Evolutionary conservation across 805 yeast genomes (phyloP).

Genomic region (Starmerella khaoyaiensis): DNA sequence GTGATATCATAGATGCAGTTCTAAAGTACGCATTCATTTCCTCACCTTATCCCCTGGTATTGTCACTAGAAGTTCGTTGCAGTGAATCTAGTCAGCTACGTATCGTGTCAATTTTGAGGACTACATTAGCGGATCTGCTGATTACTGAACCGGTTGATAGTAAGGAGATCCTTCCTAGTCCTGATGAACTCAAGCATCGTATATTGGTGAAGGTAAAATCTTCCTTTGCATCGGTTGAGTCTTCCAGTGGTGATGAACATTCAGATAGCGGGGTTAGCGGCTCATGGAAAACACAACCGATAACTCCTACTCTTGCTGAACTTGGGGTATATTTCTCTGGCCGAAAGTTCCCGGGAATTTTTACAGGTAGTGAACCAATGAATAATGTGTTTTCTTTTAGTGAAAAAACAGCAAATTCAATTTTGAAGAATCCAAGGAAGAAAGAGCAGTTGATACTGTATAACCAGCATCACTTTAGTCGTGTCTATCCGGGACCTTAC

Average conservation of each 20-base stretch:
- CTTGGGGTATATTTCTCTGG: slow-evolving; percentile 69
- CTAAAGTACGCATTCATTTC: slow-evolving; percentile 80
- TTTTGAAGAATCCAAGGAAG: slow-evolving; percentile 51
- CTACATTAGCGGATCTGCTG: slow-evolving; percentile 47
- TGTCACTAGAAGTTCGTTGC: slow-evolving; percentile 81
- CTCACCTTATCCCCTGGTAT: slow-evolving; percentile 70
- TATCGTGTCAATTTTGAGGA: slow-evolving; percentile 41
- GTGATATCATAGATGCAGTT: slow-evolving; percentile 57
- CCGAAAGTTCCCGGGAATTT: slow-evolving; percentile 62
- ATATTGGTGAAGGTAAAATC: slow-evolving; percentile 65
- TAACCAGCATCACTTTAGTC: slow-evolving; percentile 58
- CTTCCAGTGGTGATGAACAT: slow-evolving; percentile 7
- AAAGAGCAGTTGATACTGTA: slow-evolving; percentile 51
- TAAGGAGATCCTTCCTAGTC: slow-evolving; percentile 47
- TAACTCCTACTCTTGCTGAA: slow-evolving; percentile 34
- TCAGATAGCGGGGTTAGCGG: slow-evolving; percentile 29
- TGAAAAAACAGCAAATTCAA: slow-evolving; percentile 51
- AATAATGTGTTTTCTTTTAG: slow-evolving; percentile 81
- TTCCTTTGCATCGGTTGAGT: not conserved
- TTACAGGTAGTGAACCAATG: slow-evolving; percentile 74
- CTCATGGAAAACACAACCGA: slow-evolving; percentile 1
- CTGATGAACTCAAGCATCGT: slow-evolving; percentile 53
- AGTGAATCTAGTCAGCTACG: slow-evolving; percentile 50
- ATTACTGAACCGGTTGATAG: slow-evolving; percentile 31
- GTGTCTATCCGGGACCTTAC: slow-evolving; percentile 76